phyloP scores from a whole-genome alignment of 257 asterid species.

The Eucommia ulmoides region DNA sequence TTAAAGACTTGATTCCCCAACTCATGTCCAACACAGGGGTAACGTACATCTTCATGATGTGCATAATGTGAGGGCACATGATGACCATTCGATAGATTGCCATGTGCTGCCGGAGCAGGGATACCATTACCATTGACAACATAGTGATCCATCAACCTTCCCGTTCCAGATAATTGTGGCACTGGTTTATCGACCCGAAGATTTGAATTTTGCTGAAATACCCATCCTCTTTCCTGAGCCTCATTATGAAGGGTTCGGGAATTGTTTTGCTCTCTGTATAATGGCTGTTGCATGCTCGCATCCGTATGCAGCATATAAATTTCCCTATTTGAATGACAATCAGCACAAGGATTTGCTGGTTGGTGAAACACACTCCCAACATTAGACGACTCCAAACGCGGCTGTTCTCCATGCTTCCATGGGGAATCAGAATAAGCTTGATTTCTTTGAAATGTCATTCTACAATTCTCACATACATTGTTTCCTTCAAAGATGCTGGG shows the following conservation, averaged over 20 bases:
- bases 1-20: constrained; percentile 50
- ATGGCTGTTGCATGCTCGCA: constrained; percentile 42
- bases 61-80: constrained; percentile 42
- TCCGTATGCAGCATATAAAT: constrained; percentile 38
- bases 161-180: constrained; percentile 37
- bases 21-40: constrained; percentile 44
- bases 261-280: constrained; percentile 55
- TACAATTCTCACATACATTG: constrained; percentile 53
- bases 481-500: constrained; percentile 49
- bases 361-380: constrained; percentile 60
- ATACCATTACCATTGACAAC: constrained; percentile 42
- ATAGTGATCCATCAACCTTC: constrained; percentile 46
- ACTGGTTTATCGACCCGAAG: constrained; percentile 56
- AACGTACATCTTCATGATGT: constrained; percentile 57
- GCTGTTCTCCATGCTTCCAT: constrained; percentile 56
- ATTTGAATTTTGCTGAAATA: constrained; percentile 44
- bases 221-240: constrained; percentile 60
- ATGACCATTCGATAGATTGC: constrained; percentile 43
- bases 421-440: constrained; percentile 45
- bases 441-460: constrained; percentile 47
- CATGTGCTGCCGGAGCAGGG: constrained; percentile 35
- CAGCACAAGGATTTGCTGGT: constrained; percentile 45
- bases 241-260: constrained; percentile 45
- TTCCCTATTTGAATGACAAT: constrained; percentile 70
- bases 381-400: constrained; percentile 36